phyloP scores from a whole-genome alignment of 805 yeast species.

The Komagataella pastoris region DNA sequence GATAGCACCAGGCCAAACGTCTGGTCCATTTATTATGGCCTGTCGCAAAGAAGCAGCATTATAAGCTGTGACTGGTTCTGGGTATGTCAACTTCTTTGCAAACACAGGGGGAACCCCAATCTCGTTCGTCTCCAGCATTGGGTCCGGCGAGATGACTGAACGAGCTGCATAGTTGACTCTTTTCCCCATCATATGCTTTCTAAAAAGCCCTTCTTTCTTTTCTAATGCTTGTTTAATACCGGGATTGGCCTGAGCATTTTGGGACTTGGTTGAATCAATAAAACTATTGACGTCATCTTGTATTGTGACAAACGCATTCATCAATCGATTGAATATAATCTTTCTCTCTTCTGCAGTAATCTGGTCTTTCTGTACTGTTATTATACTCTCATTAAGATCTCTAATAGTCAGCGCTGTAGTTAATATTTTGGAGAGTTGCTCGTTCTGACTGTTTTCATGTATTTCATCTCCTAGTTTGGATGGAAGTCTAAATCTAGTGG shows the following conservation, averaged over 20 bases:
- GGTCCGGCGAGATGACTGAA: slow-evolving; percentile 98
- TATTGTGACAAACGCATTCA: slow-evolving; percentile 90
- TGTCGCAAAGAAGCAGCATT: slow-evolving; percentile 83
- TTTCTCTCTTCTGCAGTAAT: slow-evolving; percentile 60
- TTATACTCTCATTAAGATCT: slow-evolving; percentile 78
- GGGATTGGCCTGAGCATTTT: slow-evolving; percentile 70
- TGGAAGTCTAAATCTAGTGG: slow-evolving; percentile 95
- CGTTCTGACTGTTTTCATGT: slow-evolving; percentile 91
- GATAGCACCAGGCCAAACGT: slow-evolving; percentile 97
- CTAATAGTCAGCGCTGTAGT: slow-evolving; percentile 72
- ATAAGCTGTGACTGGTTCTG: slow-evolving; percentile 93
- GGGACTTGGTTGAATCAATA: slow-evolving; percentile 84
- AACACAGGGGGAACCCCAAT: slow-evolving; percentile 99
- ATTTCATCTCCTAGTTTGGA: slow-evolving; percentile 92
- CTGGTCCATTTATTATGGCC: slow-evolving; percentile 96
- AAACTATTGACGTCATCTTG: slow-evolving; percentile 94
- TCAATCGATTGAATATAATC: slow-evolving; percentile 71
- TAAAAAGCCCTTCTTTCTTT: slow-evolving; percentile 95
- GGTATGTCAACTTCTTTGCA: slow-evolving; percentile 89
- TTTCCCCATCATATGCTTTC: slow-evolving; percentile 99
- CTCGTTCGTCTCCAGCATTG: slow-evolving; percentile 93
- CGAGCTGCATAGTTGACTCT: slow-evolving; percentile 98
- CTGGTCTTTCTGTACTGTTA: slow-evolving; percentile 45
- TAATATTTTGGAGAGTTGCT: slow-evolving; percentile 66
- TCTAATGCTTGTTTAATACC: slow-evolving; percentile 97